A percentile compares a stretch with the other conserved stretches of the same genome.
phyloP scores from a whole-genome alignment of 2,329 filamentous ascomycete species.

The Grosmannia huntii region DNA sequence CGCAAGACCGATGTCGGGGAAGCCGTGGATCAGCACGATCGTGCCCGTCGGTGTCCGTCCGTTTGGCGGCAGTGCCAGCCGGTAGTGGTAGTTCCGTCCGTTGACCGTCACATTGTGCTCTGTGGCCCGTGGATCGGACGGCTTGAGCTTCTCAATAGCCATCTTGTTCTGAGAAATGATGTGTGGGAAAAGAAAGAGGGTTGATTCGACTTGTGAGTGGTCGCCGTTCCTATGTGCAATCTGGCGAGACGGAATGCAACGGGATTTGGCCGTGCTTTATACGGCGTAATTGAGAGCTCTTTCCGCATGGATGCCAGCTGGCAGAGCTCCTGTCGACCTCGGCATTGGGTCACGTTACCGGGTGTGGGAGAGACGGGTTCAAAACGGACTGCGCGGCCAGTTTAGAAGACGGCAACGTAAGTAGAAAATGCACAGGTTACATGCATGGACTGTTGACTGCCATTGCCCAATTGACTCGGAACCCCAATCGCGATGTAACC shows the following conservation, averaged over 20 bases:
- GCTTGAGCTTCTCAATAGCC: constrained; percentile 38
- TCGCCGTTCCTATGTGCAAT: not conserved
- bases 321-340: not conserved
- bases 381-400: not conserved
- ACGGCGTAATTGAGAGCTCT: not conserved
- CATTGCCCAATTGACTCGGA: too few relatives aligned
- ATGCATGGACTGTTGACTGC: too few relatives aligned
- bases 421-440: too few relatives aligned
- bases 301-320: not conserved
- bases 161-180: not conserved
- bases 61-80: constrained; percentile 35
- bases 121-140: constrained; percentile 53
- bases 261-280: too few relatives aligned
- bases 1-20: constrained; percentile 69
- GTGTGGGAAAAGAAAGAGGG: not conserved
- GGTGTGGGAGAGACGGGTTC: not conserved
- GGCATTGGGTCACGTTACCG: not conserved
- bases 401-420: too few relatives aligned
- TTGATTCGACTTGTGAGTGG: not conserved
- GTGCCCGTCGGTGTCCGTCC: constrained; percentile 19
- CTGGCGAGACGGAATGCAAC: too few relatives aligned
- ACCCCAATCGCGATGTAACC: too few relatives aligned
- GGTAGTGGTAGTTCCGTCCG: constrained; percentile 57
- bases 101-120: constrained; percentile 51
- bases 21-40: constrained; percentile 52